These are phyloP conservation scores for Kwoniella bestiolae DNA, from an alignment of 768 basidiomycete species.

Conservation along the genomic window DNA sequence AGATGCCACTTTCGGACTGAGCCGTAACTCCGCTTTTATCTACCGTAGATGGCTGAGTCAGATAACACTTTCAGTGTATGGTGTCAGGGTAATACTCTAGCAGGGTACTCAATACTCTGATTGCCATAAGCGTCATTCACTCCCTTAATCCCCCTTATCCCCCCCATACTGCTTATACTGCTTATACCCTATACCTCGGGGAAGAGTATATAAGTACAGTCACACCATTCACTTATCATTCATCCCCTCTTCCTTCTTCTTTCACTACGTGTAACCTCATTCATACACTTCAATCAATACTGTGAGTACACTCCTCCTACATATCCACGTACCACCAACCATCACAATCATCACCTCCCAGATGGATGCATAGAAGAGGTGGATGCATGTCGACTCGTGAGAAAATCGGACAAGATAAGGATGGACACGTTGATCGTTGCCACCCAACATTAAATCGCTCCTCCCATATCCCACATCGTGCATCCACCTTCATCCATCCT, in stretches of 20 bases:
- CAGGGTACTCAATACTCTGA: not conserved
- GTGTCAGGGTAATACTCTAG: not conserved
- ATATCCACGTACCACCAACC: not conserved
- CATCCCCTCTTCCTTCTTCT: slow-evolving; percentile 7
- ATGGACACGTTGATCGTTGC: slow-evolving; percentile 8
- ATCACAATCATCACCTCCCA: not conserved
- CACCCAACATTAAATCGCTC: slow-evolving; percentile 3
- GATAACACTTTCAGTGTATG: not conserved
- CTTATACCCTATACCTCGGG: no score
- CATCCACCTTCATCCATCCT: slow-evolving; percentile 9
- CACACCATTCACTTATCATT: not conserved
- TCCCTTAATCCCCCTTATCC: no score
- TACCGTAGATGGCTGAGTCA: slow-evolving; percentile 8
- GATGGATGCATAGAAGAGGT: not conserved
- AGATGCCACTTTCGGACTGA: slow-evolving; percentile 5
- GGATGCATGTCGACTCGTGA: not conserved
- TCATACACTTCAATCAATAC: not conserved
- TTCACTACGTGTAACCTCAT: not conserved
- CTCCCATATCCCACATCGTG: not conserved
- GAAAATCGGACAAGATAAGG: slow-evolving; percentile 2
- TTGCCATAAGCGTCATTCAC: slow-evolving; percentile 1
- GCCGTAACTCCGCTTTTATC: not conserved
- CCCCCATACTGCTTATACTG: not conserved
- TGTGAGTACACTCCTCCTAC: not conserved
- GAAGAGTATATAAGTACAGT: slow-evolving; percentile 3